These are phyloP conservation scores for Citrullus amarus DNA, from an alignment of 306 rosid species.

Conservation along the genomic window DNA sequence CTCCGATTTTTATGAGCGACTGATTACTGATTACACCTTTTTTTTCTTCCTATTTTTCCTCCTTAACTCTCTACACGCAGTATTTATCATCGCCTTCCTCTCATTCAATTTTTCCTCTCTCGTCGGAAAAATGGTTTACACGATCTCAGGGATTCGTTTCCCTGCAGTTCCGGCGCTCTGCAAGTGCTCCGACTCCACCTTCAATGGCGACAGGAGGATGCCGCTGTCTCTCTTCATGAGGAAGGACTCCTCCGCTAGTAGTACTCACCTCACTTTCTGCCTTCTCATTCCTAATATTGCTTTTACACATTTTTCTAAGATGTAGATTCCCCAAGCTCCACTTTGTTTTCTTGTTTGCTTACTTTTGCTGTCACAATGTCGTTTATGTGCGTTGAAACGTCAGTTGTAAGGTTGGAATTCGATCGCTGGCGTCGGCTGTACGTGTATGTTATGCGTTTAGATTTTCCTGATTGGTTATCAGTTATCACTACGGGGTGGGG, in stretches of 20 bases:
- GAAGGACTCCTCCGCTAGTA: conserved; percentile 38
- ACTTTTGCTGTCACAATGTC: not conserved
- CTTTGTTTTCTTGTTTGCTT: not conserved
- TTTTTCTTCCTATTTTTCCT: not conserved
- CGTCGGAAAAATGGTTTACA: conserved; percentile 40
- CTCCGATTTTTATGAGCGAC: not conserved
- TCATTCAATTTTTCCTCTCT: not conserved
- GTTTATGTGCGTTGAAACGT: not conserved
- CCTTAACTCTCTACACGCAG: not conserved
- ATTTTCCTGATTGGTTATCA: not conserved
- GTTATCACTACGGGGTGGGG: not conserved
- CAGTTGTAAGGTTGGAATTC: not conserved
- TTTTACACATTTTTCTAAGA: not conserved
- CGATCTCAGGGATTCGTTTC: conserved; percentile 63
- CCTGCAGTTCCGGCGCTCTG: conserved; percentile 34
- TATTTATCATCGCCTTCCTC: not conserved
- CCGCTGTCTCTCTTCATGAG: conserved; percentile 25
- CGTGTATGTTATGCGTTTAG: not conserved
- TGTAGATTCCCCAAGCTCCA: not conserved
- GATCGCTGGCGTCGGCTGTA: not conserved
- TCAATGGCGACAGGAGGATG: conserved; percentile 31
- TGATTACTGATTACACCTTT: not conserved
- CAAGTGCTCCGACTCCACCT: conserved; percentile 23
- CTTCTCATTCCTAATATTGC: not conserved
- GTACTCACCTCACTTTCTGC: conserved; percentile 3